Percentiles rank a stretch among this genome's conserved stretches.
These are phyloP conservation scores for Botryotinia globosa DNA, from an alignment of 2,329 filamentous ascomycete species.

Conservation along the genomic window DNA sequence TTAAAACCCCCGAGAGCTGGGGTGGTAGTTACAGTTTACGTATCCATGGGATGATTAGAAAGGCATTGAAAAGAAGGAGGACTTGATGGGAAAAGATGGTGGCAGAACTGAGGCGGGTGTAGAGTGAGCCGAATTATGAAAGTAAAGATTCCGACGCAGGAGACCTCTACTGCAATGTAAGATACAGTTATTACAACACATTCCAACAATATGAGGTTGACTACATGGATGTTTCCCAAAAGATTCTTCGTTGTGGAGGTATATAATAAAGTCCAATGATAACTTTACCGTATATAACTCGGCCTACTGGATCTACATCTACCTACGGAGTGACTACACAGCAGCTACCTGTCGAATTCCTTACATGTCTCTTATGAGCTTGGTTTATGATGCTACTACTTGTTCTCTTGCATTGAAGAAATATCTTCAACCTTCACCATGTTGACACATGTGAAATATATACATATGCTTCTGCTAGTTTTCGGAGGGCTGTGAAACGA, in stretches of 20 bases:
- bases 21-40: too few relatives aligned
- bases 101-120: not conserved
- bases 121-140: not conserved
- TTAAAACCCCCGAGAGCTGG: too few relatives aligned
- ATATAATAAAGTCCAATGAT: not conserved
- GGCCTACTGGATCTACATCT: not conserved
- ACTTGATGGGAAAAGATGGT: not conserved
- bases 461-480: not conserved
- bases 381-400: not conserved
- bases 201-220: not conserved
- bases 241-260: not conserved
- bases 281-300: not conserved
- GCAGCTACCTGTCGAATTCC: not conserved
- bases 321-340: not conserved
- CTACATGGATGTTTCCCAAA: not conserved
- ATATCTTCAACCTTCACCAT: too few relatives aligned
- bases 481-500: not conserved
- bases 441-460: not conserved
- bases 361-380: not conserved
- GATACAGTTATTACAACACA: too few relatives aligned
- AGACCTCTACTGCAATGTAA: not conserved
- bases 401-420: not conserved
- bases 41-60: not conserved
- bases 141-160: not conserved
- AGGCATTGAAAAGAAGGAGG: not conserved